Evolutionary conservation across 2,329 filamentous ascomycete genomes (phyloP), one percentile per base, ranked within the genome.

Genomic region (Arthrobotrys sphaeroides): DNA sequence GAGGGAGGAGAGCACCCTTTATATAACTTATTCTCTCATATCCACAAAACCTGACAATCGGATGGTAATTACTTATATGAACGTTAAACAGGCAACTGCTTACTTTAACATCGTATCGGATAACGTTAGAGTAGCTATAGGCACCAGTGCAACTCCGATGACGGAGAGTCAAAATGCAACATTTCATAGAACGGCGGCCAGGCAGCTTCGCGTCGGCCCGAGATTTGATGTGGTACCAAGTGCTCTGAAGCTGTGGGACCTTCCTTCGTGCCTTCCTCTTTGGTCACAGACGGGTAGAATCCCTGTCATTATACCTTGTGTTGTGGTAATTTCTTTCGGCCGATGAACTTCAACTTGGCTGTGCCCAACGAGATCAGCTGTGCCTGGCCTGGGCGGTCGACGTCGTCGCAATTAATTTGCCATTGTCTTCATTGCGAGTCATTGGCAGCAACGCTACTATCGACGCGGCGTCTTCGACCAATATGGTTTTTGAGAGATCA

Each of bases 71-170:
- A n/a, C n/a, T n/a, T n/a, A n/a, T n/a, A n/a, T n/a, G n/a, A n/a
- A n/a, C n/a, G n/a, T n/a, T 55, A 7, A 55, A 22, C 51, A 55
- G 51, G 51, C 51, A 55, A 38, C 51, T 31, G 24, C n/a, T 4
- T n/a, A 55, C 16, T 38, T 28, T 31, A 38, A 38, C 31, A 24
- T 33, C 13, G 16, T 31, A n/a, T n/a, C n/a, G n/a, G 22, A 38
- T 55, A 38, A 55, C 51, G 51, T 55, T 55, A 55, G 10, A 55
- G 51, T 55, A n/a, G n/a, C n/a, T n/a, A n/a, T n/a, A 55, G 51
- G 51, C 51, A 55, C 38, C 51, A 53, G 33, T 33, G 31, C 31
- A 40, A 40, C 51, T 36, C 51, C 51, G 51, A 55, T 55, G 51
- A 28, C 51, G 51, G 51, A 55, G 51, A 38, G 38, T 38, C 51